These are phyloP conservation scores for Jamesozyma spencerorum DNA, from an alignment of 805 yeast genomes.

Conservation along the genomic window DNA sequence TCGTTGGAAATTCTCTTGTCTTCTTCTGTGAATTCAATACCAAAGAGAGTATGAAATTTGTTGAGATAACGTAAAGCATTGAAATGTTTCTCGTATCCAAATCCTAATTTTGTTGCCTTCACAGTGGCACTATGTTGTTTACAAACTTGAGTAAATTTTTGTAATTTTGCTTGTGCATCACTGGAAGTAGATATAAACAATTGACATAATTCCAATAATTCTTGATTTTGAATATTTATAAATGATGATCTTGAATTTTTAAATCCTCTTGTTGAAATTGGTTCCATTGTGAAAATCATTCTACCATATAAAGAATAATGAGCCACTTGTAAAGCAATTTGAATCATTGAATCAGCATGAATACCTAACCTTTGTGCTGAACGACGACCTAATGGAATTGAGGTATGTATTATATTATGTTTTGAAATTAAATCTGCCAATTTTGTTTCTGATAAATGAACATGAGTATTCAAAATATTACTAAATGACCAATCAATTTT, in stretches of 20 bases:
- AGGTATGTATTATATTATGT: conserved; percentile 69
- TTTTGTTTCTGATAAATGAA: conserved; percentile 83
- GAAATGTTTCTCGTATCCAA: conserved; percentile 66
- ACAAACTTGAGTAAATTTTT: conserved; percentile 42
- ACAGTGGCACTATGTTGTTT: conserved; percentile 41
- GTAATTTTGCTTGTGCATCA: conserved; percentile 38
- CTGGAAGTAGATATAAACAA: conserved; percentile 48
- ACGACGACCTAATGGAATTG: conserved; percentile 69
- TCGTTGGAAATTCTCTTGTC: conserved; percentile 33
- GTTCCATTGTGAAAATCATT: conserved; percentile 82
- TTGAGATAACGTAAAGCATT: conserved; percentile 53
- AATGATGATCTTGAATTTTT: conserved; percentile 62
- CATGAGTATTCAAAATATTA: conserved; percentile 32
- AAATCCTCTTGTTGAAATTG: conserved; percentile 70
- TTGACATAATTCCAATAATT: conserved; percentile 45
- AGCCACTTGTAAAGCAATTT: conserved; percentile 82
- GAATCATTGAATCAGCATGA: conserved; percentile 85
- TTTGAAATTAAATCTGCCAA: conserved; percentile 72
- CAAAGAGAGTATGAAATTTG: conserved; percentile 32
- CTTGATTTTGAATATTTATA: conserved; percentile 53
- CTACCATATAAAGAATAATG: conserved; percentile 87
- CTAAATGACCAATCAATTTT: conserved; percentile 33
- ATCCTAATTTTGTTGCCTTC: conserved; percentile 46
- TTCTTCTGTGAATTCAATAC: conserved; percentile 17
- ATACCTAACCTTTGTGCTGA: conserved; percentile 70